Evolutionary conservation across 768 basidiomycete genomes (phyloP).

Genomic region (Auriscalpium orientale): DNA sequence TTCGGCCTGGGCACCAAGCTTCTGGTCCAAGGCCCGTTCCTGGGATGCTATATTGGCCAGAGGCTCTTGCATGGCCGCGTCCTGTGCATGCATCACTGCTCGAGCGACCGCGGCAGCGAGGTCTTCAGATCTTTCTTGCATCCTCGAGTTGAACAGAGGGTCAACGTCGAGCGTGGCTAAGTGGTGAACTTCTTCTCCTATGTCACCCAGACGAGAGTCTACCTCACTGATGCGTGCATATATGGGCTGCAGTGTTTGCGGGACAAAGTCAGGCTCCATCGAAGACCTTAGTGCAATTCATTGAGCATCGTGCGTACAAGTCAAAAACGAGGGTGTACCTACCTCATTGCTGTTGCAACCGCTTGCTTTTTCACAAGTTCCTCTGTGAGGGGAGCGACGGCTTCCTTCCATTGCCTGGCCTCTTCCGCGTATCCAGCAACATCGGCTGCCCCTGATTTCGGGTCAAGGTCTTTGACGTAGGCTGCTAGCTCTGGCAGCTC

Average conservation of each 20-base stretch:
- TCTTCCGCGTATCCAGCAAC: background rate
- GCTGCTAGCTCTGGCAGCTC: background rate
- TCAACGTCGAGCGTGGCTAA: background rate
- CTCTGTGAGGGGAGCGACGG: background rate
- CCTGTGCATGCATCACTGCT: background rate
- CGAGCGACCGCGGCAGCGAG: background rate
- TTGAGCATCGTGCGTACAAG: background rate
- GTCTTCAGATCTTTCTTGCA: background rate
- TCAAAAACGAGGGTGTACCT: background rate
- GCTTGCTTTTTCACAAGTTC: background rate
- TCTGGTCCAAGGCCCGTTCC: background rate
- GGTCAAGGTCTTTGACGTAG: background rate
- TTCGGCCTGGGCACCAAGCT: background rate
- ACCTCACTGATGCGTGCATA: background rate
- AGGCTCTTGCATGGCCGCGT: background rate
- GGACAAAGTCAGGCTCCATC: background rate
- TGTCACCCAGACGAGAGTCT: background rate
- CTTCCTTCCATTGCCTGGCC: background rate
- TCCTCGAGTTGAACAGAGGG: background rate
- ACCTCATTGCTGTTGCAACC: background rate
- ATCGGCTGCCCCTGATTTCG: background rate
- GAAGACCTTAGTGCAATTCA: background rate
- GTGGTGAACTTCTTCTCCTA: background rate
- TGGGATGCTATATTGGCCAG: background rate
- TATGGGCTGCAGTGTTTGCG: background rate